Evolutionary conservation across 805 yeast genomes (phyloP).

Genomic region (Candida berthetii): DNA sequence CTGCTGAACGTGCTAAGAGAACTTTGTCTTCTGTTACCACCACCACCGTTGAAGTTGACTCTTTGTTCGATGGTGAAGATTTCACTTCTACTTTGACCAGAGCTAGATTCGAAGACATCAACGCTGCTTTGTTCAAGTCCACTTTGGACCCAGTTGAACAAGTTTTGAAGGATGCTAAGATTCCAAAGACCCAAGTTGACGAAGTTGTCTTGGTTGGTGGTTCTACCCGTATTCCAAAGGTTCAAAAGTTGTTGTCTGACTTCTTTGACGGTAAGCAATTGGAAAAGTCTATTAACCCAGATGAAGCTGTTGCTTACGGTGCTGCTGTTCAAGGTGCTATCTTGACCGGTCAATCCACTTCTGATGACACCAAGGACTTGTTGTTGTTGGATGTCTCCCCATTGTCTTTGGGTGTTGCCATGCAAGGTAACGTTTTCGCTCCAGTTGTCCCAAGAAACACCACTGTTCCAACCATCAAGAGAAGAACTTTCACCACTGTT

Average conservation of each 20-base stretch:
- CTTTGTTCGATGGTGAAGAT: constrained; percentile 92
- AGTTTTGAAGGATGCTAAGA: constrained; percentile 88
- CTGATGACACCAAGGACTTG: constrained; percentile 91
- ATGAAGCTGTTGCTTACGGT: constrained; percentile 99
- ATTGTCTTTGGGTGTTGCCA: constrained; percentile 98
- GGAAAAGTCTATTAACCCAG: constrained; percentile 96
- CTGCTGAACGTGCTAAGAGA: constrained; percentile 99
- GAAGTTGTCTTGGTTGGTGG: constrained; percentile 98
- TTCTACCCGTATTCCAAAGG: constrained; percentile 98
- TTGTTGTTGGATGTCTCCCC: constrained; percentile 97
- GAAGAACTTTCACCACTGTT: constrained; percentile 98
- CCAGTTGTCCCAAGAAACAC: constrained; percentile 99
- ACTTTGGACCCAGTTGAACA: constrained; percentile 93
- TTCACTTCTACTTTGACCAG: constrained; percentile 91
- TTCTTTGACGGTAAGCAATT: constrained; percentile 96
- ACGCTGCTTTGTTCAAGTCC: constrained; percentile 88
- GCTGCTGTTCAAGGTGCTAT: constrained; percentile 99
- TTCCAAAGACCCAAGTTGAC: constrained; percentile 78
- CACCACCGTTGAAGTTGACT: constrained; percentile 95
- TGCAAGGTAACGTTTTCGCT: constrained; percentile 99
- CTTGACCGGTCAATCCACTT: constrained; percentile 86
- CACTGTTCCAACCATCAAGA: constrained; percentile 98
- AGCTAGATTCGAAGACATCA: constrained; percentile 96
- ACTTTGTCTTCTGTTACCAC: constrained; percentile 94
- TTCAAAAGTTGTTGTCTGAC: constrained; percentile 89